Percentiles rank a stretch among this genome's conserved stretches.
phyloP scores from a whole-genome alignment of 2,329 filamentous ascomycete species.

The Ramularia endophylla region DNA sequence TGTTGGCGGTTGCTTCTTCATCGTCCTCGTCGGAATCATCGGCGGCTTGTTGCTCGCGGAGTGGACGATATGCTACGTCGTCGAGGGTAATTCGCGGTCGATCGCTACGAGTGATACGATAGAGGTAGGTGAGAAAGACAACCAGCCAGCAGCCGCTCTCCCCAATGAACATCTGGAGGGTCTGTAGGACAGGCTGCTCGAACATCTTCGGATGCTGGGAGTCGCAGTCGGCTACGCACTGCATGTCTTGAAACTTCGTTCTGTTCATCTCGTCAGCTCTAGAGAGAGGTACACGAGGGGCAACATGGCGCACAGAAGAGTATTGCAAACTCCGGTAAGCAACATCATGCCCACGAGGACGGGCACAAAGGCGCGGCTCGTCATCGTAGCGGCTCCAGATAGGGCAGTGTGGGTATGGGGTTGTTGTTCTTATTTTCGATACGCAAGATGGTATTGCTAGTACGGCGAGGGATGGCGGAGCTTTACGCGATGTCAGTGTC shows the following conservation, averaged over 20 bases:
- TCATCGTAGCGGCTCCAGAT: constrained; percentile 42
- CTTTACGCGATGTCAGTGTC: too few species aligned
- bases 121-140: constrained; percentile 63
- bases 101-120: constrained; percentile 37
- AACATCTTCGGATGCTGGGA: constrained; percentile 65
- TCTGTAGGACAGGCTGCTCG: constrained; percentile 94
- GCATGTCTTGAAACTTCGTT: constrained; percentile 64
- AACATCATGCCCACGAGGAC: constrained; percentile 95
- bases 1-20: constrained; percentile 42
- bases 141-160: constrained; percentile 97
- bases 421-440: constrained; percentile 1
- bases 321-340: constrained; percentile 93
- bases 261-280: too few species aligned
- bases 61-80: constrained; percentile 25
- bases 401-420: neutral
- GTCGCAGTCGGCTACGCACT: constrained; percentile 90
- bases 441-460: constrained; percentile 7
- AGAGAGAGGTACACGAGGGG: constrained; percentile 14
- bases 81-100: constrained; percentile 11
- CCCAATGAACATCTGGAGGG: constrained; percentile 94
- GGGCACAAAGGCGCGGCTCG: constrained; percentile 61
- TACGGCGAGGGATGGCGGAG: too few species aligned
- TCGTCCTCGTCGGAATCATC: constrained; percentile 31
- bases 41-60: constrained; percentile 26
- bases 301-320: constrained; percentile 54